phyloP scores from a whole-genome alignment of 2,329 filamentous ascomycete species.

The Ilyonectria robusta region DNA sequence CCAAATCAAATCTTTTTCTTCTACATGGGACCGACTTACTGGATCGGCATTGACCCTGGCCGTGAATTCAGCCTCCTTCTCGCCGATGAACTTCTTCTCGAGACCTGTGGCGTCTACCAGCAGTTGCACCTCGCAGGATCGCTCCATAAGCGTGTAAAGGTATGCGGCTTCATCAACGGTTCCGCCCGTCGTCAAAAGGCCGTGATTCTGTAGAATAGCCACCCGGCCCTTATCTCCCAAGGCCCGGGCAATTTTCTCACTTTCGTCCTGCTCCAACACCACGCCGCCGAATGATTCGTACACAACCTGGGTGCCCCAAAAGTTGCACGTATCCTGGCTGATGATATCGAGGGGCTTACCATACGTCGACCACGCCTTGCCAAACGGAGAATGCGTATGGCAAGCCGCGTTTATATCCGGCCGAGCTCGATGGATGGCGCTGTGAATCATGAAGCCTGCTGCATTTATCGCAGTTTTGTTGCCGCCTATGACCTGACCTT shows the following conservation, averaged over 20 bases:
- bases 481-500: slow-evolving; percentile 70
- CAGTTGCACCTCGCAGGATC: slow-evolving; percentile 53
- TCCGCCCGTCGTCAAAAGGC: slow-evolving; percentile 71
- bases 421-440: slow-evolving; percentile 69
- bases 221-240: slow-evolving; percentile 66
- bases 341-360: slow-evolving; percentile 71
- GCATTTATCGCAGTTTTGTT: slow-evolving; percentile 67
- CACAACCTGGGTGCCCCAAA: slow-evolving; percentile 69
- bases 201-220: slow-evolving; percentile 74
- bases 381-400: slow-evolving; percentile 69
- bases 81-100: slow-evolving; percentile 49
- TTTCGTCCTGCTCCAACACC: slow-evolving; percentile 72
- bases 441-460: slow-evolving; percentile 74
- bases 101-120: slow-evolving; percentile 48
- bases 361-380: slow-evolving; percentile 73
- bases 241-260: slow-evolving; percentile 67
- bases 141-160: slow-evolving; percentile 62
- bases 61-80: slow-evolving; percentile 58
- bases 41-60: slow-evolving; percentile 51
- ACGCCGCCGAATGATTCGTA: slow-evolving; percentile 73
- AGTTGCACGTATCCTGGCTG: slow-evolving; percentile 69
- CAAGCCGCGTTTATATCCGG: slow-evolving; percentile 72
- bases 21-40: slow-evolving; percentile 25
- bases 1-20: accelerated
- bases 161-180: slow-evolving; percentile 78